Percentiles rank a stretch among this genome's conserved stretches.
These are phyloP conservation scores for Aphanomyces stellatus DNA, from an alignment of 352 stramenopile genomes.

Conservation along the genomic window DNA sequence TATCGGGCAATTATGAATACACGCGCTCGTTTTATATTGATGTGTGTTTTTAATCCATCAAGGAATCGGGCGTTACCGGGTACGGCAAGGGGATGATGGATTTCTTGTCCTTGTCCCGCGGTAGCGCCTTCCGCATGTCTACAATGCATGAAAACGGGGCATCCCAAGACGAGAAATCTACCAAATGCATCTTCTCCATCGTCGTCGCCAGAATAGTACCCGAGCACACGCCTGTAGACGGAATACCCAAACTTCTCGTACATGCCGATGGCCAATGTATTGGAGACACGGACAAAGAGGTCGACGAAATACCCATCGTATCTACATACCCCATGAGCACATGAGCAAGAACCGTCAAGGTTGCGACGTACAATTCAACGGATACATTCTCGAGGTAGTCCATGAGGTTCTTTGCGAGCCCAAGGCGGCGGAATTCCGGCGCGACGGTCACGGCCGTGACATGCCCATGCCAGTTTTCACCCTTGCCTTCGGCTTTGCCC, in stretches of 20 bases:
- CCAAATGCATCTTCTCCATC: constrained; percentile 84
- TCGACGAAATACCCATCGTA: constrained; percentile 98
- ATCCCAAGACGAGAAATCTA: constrained; percentile 24
- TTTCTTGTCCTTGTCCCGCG: constrained; percentile 82
- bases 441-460: constrained; percentile 97
- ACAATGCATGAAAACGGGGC: constrained; percentile 7
- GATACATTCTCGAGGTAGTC: constrained; percentile 87
- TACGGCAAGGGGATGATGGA: constrained; percentile 85
- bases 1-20: constrained; percentile 1
- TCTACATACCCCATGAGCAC: neutral
- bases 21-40: neutral
- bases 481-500: constrained; percentile 93
- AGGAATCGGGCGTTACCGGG: constrained; percentile 67
- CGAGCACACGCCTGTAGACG: constrained; percentile 86
- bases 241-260: constrained; percentile 91
- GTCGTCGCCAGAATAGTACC: constrained; percentile 85
- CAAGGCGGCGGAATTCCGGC: constrained; percentile 89
- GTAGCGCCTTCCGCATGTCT: constrained; percentile 92
- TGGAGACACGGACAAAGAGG: constrained; percentile 96
- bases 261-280: constrained; percentile 89
- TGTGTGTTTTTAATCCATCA: constrained; percentile 16
- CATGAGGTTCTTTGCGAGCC: constrained; percentile 92
- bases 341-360: neutral
- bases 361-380: constrained; percentile 40
- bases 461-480: constrained; percentile 95